Conservation (phyloP, 345 rosid species). For the Hibiscus syriacus region DNA sequence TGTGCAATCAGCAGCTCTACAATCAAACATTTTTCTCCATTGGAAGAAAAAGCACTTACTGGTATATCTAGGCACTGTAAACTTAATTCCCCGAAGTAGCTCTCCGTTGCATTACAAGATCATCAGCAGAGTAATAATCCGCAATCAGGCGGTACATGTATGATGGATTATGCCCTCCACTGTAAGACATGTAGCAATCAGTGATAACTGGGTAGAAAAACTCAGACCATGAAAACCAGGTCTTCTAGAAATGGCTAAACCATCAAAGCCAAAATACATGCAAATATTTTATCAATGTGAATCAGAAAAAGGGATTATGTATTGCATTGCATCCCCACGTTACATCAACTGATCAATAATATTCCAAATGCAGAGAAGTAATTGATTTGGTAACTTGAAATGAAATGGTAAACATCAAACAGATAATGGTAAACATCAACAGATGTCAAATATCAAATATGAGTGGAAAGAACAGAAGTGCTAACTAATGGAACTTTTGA, state of each 20-base stretch:
- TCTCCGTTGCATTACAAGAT: conserved; percentile 65
- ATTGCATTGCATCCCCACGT: background rate
- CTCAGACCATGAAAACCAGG: background rate
- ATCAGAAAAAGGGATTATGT: background rate
- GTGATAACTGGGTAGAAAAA: background rate
- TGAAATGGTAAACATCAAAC: conserved; percentile 3
- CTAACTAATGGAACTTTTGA: background rate
- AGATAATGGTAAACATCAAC: background rate
- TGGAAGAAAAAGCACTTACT: conserved; percentile 11
- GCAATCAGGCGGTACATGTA: conserved; percentile 95
- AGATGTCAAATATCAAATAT: background rate
- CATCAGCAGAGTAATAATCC: conserved; percentile 96
- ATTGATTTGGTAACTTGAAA: background rate
- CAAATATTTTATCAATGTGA: background rate
- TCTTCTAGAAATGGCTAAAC: background rate
- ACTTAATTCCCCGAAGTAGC: conserved; percentile 28
- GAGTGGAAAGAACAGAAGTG: background rate
- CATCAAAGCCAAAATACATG: background rate
- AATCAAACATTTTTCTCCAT: background rate
- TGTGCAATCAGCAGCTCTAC: background rate
- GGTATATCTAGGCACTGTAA: background rate
- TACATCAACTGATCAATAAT: background rate
- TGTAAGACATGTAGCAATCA: conserved; percentile 23
- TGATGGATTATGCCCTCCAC: conserved; percentile 98
- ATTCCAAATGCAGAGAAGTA: background rate